phyloP scores from a whole-genome alignment of 148 eudicot species.

The Rhododendron vialii region DNA sequence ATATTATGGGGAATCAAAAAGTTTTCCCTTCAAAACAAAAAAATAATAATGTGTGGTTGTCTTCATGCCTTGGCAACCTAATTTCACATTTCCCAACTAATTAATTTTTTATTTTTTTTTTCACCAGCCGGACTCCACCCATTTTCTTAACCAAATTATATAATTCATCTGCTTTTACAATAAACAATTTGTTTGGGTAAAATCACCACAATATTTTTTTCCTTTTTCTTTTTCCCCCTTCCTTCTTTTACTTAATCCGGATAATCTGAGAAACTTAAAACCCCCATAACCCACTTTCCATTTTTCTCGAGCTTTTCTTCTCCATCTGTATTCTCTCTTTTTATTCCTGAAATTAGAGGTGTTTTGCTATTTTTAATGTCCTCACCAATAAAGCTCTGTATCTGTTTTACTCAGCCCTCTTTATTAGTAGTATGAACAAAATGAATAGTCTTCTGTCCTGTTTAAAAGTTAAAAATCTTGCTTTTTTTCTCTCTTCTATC shows the following conservation, averaged over 20 bases:
- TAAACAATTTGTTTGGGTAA: slow-evolving; percentile 21
- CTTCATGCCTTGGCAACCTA: slow-evolving; percentile 96
- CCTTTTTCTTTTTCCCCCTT: slow-evolving; percentile 21
- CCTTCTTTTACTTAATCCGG: neutral
- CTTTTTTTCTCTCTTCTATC: neutral
- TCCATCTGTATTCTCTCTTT: slow-evolving; percentile 6
- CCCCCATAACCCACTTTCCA: slow-evolving; percentile 16
- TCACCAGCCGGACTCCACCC: slow-evolving; percentile 53
- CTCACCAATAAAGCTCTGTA: slow-evolving; percentile 11
- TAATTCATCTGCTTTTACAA: slow-evolving; percentile 49
- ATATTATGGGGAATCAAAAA: neutral
- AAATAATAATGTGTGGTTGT: slow-evolving; percentile 31
- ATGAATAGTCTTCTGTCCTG: slow-evolving; percentile 13
- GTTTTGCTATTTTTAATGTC: neutral
- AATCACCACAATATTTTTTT: slow-evolving; percentile 43
- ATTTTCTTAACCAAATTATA: slow-evolving; percentile 79
- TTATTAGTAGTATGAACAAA: neutral
- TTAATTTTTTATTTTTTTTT: slow-evolving; percentile 28
- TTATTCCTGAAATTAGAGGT: slow-evolving; percentile 12
- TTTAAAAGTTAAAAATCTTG: slow-evolving; percentile 7
- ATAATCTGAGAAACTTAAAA: slow-evolving; percentile 18
- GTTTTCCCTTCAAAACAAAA: neutral
- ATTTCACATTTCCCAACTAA: slow-evolving; percentile 84
- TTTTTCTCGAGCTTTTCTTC: slow-evolving; percentile 20
- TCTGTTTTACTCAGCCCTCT: neutral